Evolutionary conservation across 1,284 basidiomycete genomes (phyloP), one percentile per base, ranked within the genome.

Genomic region (Dichomitus squalens): DNA sequence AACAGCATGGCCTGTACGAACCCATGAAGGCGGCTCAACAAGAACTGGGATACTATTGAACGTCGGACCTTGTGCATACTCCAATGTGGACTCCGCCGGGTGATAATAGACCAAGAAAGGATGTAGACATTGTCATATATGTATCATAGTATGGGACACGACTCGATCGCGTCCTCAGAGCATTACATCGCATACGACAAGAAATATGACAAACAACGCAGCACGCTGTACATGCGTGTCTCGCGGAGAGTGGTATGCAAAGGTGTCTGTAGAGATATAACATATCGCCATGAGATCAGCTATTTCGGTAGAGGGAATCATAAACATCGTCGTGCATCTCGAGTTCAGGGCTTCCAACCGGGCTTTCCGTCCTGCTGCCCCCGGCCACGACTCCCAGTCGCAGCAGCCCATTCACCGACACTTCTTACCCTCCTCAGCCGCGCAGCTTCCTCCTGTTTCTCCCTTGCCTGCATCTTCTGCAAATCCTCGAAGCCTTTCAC

Each of bases 1-100:
- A 87, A 39, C 86, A 93, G 62, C 92, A 95, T 66, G 86, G 83
- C 0, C 72, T 95, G n/a, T 88, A 81, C 63, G 71, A 74, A 48
- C 64, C 73, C 0, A 75, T 85, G 75, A 72, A 68, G 20, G 68
- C 70, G 11, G 79, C 75, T 3, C 76, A 75, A 52, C 49, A 43
- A 11, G 62, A 66, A 31, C 59, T 66, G 23, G 60, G 31, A 18
- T 60, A 52, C 66, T 64, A 60, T 40, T 64, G 48, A 41, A 47
- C n/a, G 18, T 18, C 27, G 18, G 16, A 29, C 16, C n/a, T 18
- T 9, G 40, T 11, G 7, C 25, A 31, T 4, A 29, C 16, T 9
- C n/a, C 16, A 8, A 18, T 29, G 7, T 7, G 2, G 25, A 4
- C 29, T 25, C 12, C n/a, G n/a, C n/a, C n/a, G n/a, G n/a, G n/a